Evolutionary conservation across 2,329 filamentous ascomycete species (phyloP), one percentile per base, ranked within the genome.

Genomic region (Colletotrichum sp.): DNA sequence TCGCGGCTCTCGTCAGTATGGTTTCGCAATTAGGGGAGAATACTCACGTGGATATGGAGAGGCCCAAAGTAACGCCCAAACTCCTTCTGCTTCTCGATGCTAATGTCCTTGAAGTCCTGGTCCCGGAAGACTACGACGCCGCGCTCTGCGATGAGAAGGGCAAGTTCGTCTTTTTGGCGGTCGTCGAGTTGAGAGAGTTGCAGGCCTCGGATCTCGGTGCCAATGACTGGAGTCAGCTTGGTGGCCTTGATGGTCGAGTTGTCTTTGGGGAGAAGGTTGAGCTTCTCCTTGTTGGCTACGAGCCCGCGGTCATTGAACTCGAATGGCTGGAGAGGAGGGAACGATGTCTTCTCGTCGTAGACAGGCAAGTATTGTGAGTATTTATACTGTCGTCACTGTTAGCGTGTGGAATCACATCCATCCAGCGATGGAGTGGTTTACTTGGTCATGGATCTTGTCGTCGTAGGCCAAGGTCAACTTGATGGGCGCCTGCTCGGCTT

Each of bases 121-220:
- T 81, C 80, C 10, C 82, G 80, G 75, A 84, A 86, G 30, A 86
- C 82, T 6, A 87, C 85, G 6, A 87, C 85, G 13, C 83, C 83
- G 55, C 86, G 82, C 78, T 87, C 83, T 2, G 86, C 85, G 66
- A 86, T 83, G n/a, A 87, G 79, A 2, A 87, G 80, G 1, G 85
- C 86, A 10, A 87, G 79, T 77, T 88, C 86, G 76, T 88, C 85
- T 71, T 83, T 86, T 69, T 86, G 85, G 52, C 79, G 78, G 75
- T 85, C 82, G 12, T 80, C 84, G 55, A 87, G 81, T 55, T 84
- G 79, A 16, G 83, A 85, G 3, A 87, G 79, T 74, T 87, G 86
- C 32, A 87, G 78, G 1, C 85, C 85, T 7, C 83, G 80, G 59
- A 87, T 84, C 76, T 87, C 86, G 7, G 85, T 87, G 15, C 86